Evolutionary conservation across 2,329 filamentous ascomycete genomes (phyloP).

Genomic region (Phialemonium atrogriseum): DNA sequence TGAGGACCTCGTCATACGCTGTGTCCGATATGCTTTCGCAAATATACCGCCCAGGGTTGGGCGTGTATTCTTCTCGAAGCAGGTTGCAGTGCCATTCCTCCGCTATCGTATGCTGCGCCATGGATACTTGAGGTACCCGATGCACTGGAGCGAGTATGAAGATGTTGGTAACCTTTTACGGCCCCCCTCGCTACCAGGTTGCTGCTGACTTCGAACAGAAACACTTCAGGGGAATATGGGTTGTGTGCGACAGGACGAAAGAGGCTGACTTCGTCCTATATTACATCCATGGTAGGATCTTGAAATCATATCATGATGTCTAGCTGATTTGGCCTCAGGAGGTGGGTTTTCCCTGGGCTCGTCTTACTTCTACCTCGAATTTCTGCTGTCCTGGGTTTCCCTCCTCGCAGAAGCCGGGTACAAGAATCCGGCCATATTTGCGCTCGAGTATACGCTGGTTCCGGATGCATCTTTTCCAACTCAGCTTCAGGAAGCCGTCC

Average conservation of each 20-base stretch:
- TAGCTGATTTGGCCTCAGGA: constrained; percentile 33
- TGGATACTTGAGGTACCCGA: constrained; percentile 53
- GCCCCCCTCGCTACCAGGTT: no score
- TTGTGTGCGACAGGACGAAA: constrained; percentile 49
- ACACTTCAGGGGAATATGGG: constrained; percentile 59
- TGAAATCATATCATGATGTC: constrained; percentile 1
- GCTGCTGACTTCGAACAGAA: constrained; percentile 22
- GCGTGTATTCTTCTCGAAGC: constrained; percentile 69
- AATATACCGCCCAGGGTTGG: constrained; percentile 60
- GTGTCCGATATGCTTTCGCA: constrained; percentile 70
- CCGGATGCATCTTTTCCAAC: constrained; percentile 65
- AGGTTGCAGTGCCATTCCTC: constrained; percentile 65
- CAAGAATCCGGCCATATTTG: constrained; percentile 68
- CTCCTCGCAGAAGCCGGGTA: constrained; percentile 59
- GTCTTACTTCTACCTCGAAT: constrained; percentile 77
- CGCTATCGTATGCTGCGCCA: constrained; percentile 68
- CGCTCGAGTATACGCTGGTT: constrained; percentile 72
- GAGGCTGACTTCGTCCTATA: constrained; percentile 72
- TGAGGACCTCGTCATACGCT: constrained; percentile 69
- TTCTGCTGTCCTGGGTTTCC: constrained; percentile 63
- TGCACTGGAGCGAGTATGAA: constrained; percentile 52
- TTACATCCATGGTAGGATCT: constrained; percentile 62
- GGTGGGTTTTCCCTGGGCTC: constrained; percentile 82
- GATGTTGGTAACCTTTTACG: constrained; percentile 29
- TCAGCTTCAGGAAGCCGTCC: constrained; percentile 61